Base-by-base conservation (phyloP, 2,329 filamentous ascomycete species). In the Aspergillus pseudonomiae region DNA sequence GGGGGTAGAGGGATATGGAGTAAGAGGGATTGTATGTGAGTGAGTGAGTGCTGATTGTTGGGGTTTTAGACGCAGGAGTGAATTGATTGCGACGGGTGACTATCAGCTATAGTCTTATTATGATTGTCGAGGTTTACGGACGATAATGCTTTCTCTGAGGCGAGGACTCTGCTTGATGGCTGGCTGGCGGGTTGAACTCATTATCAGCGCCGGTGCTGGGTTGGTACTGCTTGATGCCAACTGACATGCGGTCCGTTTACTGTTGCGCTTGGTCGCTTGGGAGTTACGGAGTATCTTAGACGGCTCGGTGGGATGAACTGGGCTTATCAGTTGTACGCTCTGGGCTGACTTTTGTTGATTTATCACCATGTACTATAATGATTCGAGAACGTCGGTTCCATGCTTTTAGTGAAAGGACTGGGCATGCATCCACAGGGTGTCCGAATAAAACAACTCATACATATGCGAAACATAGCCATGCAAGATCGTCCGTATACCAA, bases 1-100 rank as follows among this genome's bases (percentile, higher is more conserved):
- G 21, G 21, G 21, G 21, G 21, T n/a, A n/a, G n/a, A 9, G 32
- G 32, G 26, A 28, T 2, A 28, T 1, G 32, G 10, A 34, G 6
- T 36, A 12, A 5, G 34, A 4, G 12, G 5, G 14, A 6, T 7
- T 26, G 21, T 7, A 19, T 19, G 39, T 6, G 26, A 3, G 21
- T 16, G 19, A 1, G 36, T 14, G 16, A 12, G 14, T 16, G 39
- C 32, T 60, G 26, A 59, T 30, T 4, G 21, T 32, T 32, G 19
- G 41, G 11, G 36, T 5, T 64, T 6, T 48, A 65, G 63, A 65
- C 63, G 34, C 63, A 65, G 57, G 63, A 65, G 24, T 65, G 28
- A 63, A 21, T n/a, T 12, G 34, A 3, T 16, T 32, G 26, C 6
- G 26, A 19, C n/a, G 2, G 50, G 9, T 16, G 34, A 36, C 14